These are phyloP conservation scores for Pythium chondricola DNA, from an alignment of 352 stramenopile genomes.

Conservation along the genomic window DNA sequence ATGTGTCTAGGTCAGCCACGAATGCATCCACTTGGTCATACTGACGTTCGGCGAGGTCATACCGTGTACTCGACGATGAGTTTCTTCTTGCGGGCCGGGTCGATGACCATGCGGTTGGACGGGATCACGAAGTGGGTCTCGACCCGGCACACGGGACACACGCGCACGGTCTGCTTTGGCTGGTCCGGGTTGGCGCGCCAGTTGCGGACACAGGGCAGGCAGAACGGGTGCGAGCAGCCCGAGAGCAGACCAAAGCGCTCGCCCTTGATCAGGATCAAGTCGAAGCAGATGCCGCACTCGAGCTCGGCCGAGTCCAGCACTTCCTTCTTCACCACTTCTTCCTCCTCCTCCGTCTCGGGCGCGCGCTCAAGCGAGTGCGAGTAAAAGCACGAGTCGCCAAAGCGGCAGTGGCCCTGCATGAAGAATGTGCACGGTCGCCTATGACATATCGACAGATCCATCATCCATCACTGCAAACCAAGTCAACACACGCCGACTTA, in stretches of 20 bases:
- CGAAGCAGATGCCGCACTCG: slow-evolving; percentile 85
- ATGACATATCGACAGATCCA: no score
- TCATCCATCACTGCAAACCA: no score
- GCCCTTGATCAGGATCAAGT: slow-evolving; percentile 62
- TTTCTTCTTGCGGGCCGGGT: slow-evolving; percentile 53
- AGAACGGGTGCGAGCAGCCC: slow-evolving; percentile 78
- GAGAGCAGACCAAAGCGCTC: slow-evolving; percentile 82
- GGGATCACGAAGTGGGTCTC: slow-evolving; percentile 84
- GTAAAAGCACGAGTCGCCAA: slow-evolving; percentile 79
- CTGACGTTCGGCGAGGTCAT: not conserved
- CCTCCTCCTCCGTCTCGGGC: slow-evolving; percentile 41
- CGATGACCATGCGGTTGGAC: slow-evolving; percentile 71
- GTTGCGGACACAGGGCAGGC: slow-evolving; percentile 76
- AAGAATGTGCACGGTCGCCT: slow-evolving; percentile 84
- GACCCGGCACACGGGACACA: slow-evolving; percentile 69
- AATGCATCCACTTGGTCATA: no score
- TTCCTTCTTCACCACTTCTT: slow-evolving; percentile 51
- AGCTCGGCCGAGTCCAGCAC: slow-evolving; percentile 54
- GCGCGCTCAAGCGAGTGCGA: slow-evolving; percentile 48
- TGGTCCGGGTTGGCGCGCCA: slow-evolving; percentile 59
- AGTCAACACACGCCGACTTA: no score
- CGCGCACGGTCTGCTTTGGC: slow-evolving; percentile 70
- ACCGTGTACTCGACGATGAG: slow-evolving; percentile 67
- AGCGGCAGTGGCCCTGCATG: slow-evolving; percentile 71
- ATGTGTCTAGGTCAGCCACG: no score